Percentiles rank a stretch among this genome's conserved stretches.
These are phyloP conservation scores for Aspergillus coremiiformis DNA, from an alignment of 495 filamentous ascomycete species.

Conservation along the genomic window DNA sequence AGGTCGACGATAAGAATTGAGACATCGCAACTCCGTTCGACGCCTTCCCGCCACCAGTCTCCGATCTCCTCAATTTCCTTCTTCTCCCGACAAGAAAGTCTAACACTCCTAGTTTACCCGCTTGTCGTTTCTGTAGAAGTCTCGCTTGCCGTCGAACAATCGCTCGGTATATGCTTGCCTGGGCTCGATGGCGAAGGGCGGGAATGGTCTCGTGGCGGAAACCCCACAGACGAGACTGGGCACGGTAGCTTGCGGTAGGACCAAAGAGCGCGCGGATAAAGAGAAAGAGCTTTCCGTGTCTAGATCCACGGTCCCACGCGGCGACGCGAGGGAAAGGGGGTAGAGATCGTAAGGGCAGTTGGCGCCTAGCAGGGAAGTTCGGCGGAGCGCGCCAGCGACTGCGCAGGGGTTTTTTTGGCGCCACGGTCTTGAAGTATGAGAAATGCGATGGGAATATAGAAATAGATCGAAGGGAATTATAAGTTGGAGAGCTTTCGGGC, in stretches of 20 bases:
- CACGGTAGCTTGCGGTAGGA: slow-evolving; percentile 49
- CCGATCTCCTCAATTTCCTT: slow-evolving; percentile 32
- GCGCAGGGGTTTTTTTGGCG: slow-evolving; percentile 33
- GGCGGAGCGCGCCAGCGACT: slow-evolving; percentile 24
- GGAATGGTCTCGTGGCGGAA: slow-evolving; percentile 71
- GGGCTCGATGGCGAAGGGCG: slow-evolving; percentile 56
- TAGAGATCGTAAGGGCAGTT: slow-evolving; percentile 14
- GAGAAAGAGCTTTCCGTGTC: slow-evolving; percentile 17
- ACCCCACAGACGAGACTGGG: slow-evolving; percentile 53
- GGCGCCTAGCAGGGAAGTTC: slow-evolving; percentile 14
- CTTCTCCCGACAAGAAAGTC: slow-evolving; percentile 42
- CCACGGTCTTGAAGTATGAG: slow-evolving; percentile 20
- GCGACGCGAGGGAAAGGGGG: slow-evolving; percentile 10
- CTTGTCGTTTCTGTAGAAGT: slow-evolving; percentile 29
- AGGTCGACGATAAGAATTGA: slow-evolving; percentile 21
- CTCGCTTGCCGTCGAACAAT: slow-evolving; percentile 57
- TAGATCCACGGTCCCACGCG: slow-evolving; percentile 9
- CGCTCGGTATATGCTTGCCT: slow-evolving; percentile 68
- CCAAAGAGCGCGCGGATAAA: slow-evolving; percentile 45
- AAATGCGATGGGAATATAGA: neutral
- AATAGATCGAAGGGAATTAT: neutral
- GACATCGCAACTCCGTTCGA: slow-evolving; percentile 29
- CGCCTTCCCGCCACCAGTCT: slow-evolving; percentile 20
- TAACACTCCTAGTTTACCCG: slow-evolving; percentile 36
- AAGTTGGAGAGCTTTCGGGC: neutral